Evolutionary conservation across 208 protist genomes (phyloP).

Genomic region (Phytomonas sp.): DNA sequence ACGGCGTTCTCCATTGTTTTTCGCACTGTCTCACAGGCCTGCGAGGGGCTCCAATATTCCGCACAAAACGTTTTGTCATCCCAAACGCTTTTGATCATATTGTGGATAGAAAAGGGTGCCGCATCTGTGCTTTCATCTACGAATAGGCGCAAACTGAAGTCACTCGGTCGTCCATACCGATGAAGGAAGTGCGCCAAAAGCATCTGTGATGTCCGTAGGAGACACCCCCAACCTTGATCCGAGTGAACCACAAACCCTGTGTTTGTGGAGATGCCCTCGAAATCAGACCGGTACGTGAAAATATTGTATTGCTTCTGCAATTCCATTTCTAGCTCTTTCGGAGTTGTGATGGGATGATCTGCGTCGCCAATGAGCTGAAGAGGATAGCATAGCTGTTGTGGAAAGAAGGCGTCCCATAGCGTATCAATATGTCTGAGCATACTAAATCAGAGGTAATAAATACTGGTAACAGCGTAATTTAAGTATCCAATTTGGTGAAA

Average conservation of each 20-base stretch:
- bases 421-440: conserved; percentile 25
- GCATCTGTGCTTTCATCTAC: conserved; percentile 25
- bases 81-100: conserved; percentile 38
- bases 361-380: conserved; percentile 26
- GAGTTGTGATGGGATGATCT: conserved; percentile 12
- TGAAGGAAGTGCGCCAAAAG: conserved; percentile 62
- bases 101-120: conserved; percentile 60
- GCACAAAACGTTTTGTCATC: conserved; percentile 28
- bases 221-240: conserved; percentile 79
- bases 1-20: conserved; percentile 38
- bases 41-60: conserved; percentile 68
- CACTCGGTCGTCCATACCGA: conserved; percentile 17
- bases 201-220: conserved; percentile 76
- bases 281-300: conserved; percentile 70
- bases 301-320: conserved; percentile 36
- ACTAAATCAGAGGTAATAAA: not conserved
- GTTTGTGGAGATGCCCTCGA: conserved; percentile 23
- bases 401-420: conserved; percentile 33
- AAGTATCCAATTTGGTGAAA: too few relatives aligned
- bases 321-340: conserved; percentile 29
- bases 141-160: conserved; percentile 37
- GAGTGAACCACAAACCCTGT: conserved; percentile 17
- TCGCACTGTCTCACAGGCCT: conserved; percentile 64
- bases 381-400: conserved; percentile 20
- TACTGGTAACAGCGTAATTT: too few relatives aligned